Base-by-base conservation (phyloP, 495 filamentous ascomycete species). In the Pyrenula massariospora region DNA sequence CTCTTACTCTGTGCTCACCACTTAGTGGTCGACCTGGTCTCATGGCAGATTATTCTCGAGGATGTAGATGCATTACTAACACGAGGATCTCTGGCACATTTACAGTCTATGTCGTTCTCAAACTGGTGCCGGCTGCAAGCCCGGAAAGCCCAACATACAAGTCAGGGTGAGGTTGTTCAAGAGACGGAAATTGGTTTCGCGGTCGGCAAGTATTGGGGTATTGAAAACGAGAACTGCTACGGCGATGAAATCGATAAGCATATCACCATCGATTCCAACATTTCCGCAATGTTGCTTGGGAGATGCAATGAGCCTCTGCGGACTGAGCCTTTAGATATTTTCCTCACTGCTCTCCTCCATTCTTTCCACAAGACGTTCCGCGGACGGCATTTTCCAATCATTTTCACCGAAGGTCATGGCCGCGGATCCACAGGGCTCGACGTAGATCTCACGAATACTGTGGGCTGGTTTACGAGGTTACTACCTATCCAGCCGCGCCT, bases 1-100 rank as follows among this genome's bases (percentile, higher is more conserved):
- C 58, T 88, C n/a, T 86, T 84, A 24, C 69, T 89, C 63, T 74
- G 76, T 8, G 83, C 77, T 1, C 85, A 88, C 60, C 86, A 88
- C 59, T 66, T 87, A 1, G 82, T 84, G 2, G 75, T 88, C 24
- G 86, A 89, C 57, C 77, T 86, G 24, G 79, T 84, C 10, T 88
- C 86, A 0, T 88, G 84, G 85, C 73, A 79, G 20, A 73, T 86
- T 20, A 80, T 89, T 8, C 70, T 85, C 12, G 73, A 84, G 53
- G 86, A 89, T 54, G 57, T 88, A 47, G 84, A 87, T 58, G 78
- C 84, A 19, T 57, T 86, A 1, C 63, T 89, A 2, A 59, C 63
- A 10, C 65, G 65, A 55, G 50, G 58, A 0, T 48, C 61, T 19
- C 63, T 63, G 2, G 71, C 73, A 1, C 62, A 65, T 42, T 57